Conservation (phyloP, 306 rosid genomes). For the Adenanthera pavonina region DNA sequence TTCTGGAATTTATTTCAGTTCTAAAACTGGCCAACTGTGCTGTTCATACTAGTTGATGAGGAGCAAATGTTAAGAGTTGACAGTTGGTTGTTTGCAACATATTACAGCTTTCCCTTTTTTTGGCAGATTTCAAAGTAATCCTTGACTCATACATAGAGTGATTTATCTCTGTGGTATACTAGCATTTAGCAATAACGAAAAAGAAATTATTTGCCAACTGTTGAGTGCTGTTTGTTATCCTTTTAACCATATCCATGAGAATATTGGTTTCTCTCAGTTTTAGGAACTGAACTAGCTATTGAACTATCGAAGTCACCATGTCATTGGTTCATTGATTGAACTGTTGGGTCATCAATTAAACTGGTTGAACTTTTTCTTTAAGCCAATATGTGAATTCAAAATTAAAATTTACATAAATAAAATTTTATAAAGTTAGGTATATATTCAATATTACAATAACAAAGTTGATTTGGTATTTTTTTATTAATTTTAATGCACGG, state of each 20-base stretch:
- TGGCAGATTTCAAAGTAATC: slow-evolving; percentile 9
- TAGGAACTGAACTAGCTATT: not conserved
- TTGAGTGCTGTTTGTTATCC: not conserved
- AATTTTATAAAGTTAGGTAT: not conserved
- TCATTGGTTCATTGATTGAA: not conserved
- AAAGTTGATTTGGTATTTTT: too few relatives aligned
- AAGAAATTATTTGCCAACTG: not conserved
- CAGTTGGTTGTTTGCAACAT: slow-evolving; percentile 24
- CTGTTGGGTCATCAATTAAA: not conserved
- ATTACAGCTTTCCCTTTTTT: slow-evolving; percentile 16
- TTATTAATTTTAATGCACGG: not conserved
- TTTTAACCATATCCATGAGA: slow-evolving; percentile 39
- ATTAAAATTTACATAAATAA: not conserved
- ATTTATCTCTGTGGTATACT: not conserved
- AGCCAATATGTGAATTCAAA: not conserved
- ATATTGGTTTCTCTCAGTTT: slow-evolving; percentile 4
- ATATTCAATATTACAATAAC: too few relatives aligned
- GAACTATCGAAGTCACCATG: not conserved
- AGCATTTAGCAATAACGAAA: not conserved
- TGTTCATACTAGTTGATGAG: not conserved
- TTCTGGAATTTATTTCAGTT: slow-evolving; percentile 18
- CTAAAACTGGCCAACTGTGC: slow-evolving; percentile 5
- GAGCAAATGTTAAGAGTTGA: slow-evolving; percentile 29
- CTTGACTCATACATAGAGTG: not conserved
- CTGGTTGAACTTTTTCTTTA: not conserved